Base-by-base conservation (phyloP, 2,329 filamentous ascomycete genomes). In the Canariomyces notabilis region DNA sequence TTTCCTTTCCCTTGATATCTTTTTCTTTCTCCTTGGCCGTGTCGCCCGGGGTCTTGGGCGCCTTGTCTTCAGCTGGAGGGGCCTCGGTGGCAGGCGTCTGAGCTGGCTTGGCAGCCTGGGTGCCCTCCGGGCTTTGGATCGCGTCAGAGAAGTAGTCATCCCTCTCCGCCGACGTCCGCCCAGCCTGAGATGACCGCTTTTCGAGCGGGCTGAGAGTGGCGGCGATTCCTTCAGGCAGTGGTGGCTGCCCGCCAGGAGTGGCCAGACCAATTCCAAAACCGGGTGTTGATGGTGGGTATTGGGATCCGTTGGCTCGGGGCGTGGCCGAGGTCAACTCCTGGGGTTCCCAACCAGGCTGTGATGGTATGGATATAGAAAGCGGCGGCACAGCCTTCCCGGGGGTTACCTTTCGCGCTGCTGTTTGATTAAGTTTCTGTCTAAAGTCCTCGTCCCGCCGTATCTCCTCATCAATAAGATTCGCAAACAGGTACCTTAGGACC, bases 401-500 rank as follows among this genome's bases (percentile, higher is more conserved):
- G 26, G 71, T 71, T 42, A 75, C 72, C 22, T 76, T 74, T 57
- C 82, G 80, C 51, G 82, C 79, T 4, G 78, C 72, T 14, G 68
- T 73, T 26, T 80, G 76, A 42, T 89, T 78, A 6, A 95, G 69
- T 37, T 78, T 76, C 36, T 80, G 73, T n/a, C 91, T 80, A 61
- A 86, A 82, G 0, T 68, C 71, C 59, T 87, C 82, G 60, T 98
- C 93, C 42, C 88, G 80, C 54, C 78, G 82, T 56, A 95, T 86
- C 64, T 97, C 88, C 64, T 96, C 90, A 50, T 95, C 87, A 44
- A 98, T 85, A 34, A 97, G 73, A 45, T 86, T 85, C 8, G 85
- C 82, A 68, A 98, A 98, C 0, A 98, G 75, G 65, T 96, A 95
- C 26, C 93, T 81, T 49, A 98, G 70, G 37, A 97, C 82, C 93